A percentile compares a stretch with the other conserved stretches of the same genome.
These are phyloP conservation scores for Asclepias syriaca DNA, from an alignment of 257 asterid species.

Conservation along the genomic window DNA sequence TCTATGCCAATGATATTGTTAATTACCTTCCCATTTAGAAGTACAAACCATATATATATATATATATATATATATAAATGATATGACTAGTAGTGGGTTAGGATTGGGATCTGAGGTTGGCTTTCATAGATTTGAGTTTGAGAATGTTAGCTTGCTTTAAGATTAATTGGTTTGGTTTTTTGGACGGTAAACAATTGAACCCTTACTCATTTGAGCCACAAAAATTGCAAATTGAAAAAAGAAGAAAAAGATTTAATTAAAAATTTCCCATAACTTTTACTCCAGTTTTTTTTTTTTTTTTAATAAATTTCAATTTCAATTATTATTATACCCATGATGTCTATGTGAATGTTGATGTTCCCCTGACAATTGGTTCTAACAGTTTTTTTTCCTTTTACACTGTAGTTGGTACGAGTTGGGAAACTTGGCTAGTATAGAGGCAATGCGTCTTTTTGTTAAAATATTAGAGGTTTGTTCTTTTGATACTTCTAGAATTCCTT, in stretches of 20 bases:
- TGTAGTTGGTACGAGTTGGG: conserved; percentile 93
- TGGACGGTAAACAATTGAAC: no score
- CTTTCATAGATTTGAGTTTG: no score
- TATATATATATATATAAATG: no score
- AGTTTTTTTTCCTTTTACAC: not conserved
- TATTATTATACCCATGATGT: not conserved
- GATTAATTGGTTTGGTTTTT: no score
- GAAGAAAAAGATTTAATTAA: no score
- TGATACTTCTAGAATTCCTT: conserved; percentile 15
- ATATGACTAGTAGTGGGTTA: no score
- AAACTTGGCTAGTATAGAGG: conserved; percentile 84
- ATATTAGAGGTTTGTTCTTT: conserved; percentile 70
- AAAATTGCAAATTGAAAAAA: no score
- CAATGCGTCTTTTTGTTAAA: conserved; percentile 98
- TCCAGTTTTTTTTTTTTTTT: no score
- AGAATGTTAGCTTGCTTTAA: no score
- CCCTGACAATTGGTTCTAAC: not conserved
- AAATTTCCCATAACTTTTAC: no score
- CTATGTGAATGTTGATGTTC: not conserved
- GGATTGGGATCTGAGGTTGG: no score
- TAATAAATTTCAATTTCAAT: not conserved
- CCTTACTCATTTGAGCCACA: no score
- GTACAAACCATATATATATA: not conserved
- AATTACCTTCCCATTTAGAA: not conserved
- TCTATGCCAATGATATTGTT: not conserved